Conservation (phyloP, 345 rosid species). For the Moricandia arvensis region DNA sequence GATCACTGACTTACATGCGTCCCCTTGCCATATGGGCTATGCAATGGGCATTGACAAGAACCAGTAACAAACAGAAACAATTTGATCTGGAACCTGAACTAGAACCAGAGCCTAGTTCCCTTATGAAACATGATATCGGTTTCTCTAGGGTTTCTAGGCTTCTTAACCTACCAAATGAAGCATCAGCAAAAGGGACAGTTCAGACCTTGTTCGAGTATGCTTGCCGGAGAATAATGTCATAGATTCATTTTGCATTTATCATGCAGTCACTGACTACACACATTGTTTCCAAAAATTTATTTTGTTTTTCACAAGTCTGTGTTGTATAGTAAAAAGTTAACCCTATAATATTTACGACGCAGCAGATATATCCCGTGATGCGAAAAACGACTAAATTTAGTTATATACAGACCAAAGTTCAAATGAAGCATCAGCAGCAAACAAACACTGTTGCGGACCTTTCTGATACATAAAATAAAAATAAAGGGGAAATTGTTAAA, state of each 20-base stretch:
- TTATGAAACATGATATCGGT: constrained; percentile 47
- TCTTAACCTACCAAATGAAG: constrained; percentile 55
- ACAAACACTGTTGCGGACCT: too few species aligned
- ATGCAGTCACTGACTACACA: background rate
- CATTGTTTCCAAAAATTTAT: background rate
- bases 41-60: constrained; percentile 81
- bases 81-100: constrained; percentile 34
- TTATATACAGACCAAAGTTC: background rate
- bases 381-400: background rate
- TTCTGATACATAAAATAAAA: too few species aligned
- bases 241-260: constrained; percentile 17
- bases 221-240: constrained; percentile 51
- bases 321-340: background rate
- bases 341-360: background rate
- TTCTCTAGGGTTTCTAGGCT: constrained; percentile 68
- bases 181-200: constrained; percentile 41
- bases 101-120: constrained; percentile 37
- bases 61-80: constrained; percentile 36
- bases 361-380: background rate
- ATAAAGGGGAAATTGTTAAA: too few species aligned
- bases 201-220: constrained; percentile 67
- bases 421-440: too few species aligned
- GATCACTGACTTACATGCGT: constrained; percentile 78
- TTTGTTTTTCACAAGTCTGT: background rate
- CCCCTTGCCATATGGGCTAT: constrained; percentile 93